Percentiles rank a stretch among this genome's conserved stretches.
Conservation (phyloP, 345 rosid genomes). For the Cardamine resedifolia region DNA sequence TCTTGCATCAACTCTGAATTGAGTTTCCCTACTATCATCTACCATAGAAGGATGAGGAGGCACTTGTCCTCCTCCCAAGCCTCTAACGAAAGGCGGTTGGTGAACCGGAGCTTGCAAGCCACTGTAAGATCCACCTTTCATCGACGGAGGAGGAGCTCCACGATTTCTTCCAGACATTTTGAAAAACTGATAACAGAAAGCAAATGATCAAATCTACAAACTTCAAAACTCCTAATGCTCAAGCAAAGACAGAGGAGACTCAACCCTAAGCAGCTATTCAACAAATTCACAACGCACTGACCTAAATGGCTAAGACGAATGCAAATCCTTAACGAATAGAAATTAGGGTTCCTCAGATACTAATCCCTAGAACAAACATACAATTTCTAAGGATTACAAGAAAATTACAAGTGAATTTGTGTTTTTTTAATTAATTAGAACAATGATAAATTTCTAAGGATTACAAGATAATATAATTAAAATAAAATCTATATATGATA, state of each 20-base stretch:
- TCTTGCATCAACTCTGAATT: slow-evolving; percentile 59
- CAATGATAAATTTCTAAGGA: too few relatives aligned
- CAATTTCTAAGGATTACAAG: too few relatives aligned
- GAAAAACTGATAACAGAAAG: slow-evolving; percentile 1
- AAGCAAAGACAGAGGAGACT: background rate
- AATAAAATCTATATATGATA: too few relatives aligned
- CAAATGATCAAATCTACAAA: background rate
- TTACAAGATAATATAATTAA: too few relatives aligned
- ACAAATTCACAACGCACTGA: slow-evolving; percentile 4
- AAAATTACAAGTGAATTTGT: too few relatives aligned
- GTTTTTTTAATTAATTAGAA: too few relatives aligned
- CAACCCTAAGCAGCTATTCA: background rate
- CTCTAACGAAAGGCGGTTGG: slow-evolving; percentile 57
- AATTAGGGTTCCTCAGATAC: too few relatives aligned
- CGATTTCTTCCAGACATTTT: slow-evolving; percentile 58
- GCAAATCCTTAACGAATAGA: too few relatives aligned
- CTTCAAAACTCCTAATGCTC: background rate
- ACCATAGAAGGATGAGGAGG: slow-evolving; percentile 50
- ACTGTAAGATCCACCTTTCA: slow-evolving; percentile 47
- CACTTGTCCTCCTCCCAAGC: slow-evolving; percentile 54
- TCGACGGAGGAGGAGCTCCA: slow-evolving; percentile 43
- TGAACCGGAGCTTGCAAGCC: slow-evolving; percentile 55
- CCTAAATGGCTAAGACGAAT: too few relatives aligned
- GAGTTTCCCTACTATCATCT: slow-evolving; percentile 66
- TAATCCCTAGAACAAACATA: too few relatives aligned